These are phyloP conservation scores for Plantago rigida DNA, from an alignment of 305 asterid species.

Conservation along the genomic window DNA sequence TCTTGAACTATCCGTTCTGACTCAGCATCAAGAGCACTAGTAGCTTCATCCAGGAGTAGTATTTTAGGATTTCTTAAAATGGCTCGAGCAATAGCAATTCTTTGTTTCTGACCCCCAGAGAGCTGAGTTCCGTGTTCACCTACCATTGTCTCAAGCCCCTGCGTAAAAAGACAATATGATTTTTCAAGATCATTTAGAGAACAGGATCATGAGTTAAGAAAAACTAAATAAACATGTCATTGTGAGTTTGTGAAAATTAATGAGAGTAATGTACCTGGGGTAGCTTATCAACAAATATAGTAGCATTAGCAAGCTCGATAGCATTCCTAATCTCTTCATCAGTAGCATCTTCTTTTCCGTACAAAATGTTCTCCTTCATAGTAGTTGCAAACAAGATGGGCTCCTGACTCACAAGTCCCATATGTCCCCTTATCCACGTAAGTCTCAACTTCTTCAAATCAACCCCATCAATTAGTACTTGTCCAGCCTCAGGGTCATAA, in stretches of 20 bases:
- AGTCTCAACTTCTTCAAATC: constrained; percentile 41
- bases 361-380: constrained; percentile 52
- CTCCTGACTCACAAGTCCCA: constrained; percentile 73
- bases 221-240: not conserved
- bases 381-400: constrained; percentile 57
- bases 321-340: constrained; percentile 59
- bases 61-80: constrained; percentile 71
- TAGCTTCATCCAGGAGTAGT: constrained; percentile 86
- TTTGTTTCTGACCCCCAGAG: constrained; percentile 86
- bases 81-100: constrained; percentile 81
- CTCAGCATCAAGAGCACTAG: constrained; percentile 82
- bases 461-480: constrained; percentile 55
- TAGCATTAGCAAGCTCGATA: constrained; percentile 75
- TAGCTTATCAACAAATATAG: constrained; percentile 61
- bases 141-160: constrained; percentile 80
- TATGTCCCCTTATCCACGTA: constrained; percentile 52
- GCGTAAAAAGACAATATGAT: constrained; percentile 6
- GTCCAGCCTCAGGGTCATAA: constrained; percentile 69
- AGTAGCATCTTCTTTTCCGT: constrained; percentile 60
- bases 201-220: not conserved
- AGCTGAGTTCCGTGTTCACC: constrained; percentile 89
- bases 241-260: too few species aligned
- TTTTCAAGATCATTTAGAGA: not conserved
- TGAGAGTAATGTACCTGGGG: constrained; percentile 36
- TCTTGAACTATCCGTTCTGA: constrained; percentile 77